These are phyloP conservation scores for Cyclotella distinguenda DNA, from an alignment of 108 stramenopile genomes.

Conservation along the genomic window DNA sequence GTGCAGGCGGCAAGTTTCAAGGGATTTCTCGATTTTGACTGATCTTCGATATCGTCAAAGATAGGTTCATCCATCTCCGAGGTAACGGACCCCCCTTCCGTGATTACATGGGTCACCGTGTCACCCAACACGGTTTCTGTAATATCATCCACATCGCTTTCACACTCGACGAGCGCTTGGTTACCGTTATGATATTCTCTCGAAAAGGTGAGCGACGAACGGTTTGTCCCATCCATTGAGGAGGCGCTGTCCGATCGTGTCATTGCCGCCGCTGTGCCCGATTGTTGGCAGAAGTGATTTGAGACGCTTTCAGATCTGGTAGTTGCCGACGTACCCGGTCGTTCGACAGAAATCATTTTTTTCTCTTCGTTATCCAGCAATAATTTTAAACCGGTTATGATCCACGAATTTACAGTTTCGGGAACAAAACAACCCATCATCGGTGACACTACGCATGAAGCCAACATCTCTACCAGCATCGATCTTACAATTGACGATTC, in stretches of 20 bases:
- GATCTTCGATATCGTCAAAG: slow-evolving; percentile 23
- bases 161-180: not conserved
- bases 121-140: slow-evolving; percentile 6
- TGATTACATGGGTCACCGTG: not conserved
- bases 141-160: slow-evolving; percentile 28
- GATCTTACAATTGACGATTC: slow-evolving; percentile 59
- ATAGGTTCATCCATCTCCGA: slow-evolving; percentile 25
- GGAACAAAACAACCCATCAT: slow-evolving; percentile 73
- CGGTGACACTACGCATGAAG: slow-evolving; percentile 58
- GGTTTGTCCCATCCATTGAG: slow-evolving; percentile 13
- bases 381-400: slow-evolving; percentile 9
- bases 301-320: slow-evolving; percentile 4
- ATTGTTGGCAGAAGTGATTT: not conserved
- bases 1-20: slow-evolving; percentile 13
- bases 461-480: slow-evolving; percentile 73
- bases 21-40: slow-evolving; percentile 3
- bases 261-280: slow-evolving; percentile 1
- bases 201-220: not conserved
- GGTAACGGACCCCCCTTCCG: slow-evolving; percentile 35
- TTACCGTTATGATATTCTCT: not conserved
- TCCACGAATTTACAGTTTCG: slow-evolving; percentile 62
- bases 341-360: not conserved
- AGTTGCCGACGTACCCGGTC: not conserved
- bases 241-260: slow-evolving; percentile 4
- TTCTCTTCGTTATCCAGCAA: slow-evolving; percentile 16